Percentiles rank a stretch among this genome's conserved stretches.
phyloP scores from a whole-genome alignment of 495 filamentous ascomycete genomes.

The Tuber aestivum region DNA sequence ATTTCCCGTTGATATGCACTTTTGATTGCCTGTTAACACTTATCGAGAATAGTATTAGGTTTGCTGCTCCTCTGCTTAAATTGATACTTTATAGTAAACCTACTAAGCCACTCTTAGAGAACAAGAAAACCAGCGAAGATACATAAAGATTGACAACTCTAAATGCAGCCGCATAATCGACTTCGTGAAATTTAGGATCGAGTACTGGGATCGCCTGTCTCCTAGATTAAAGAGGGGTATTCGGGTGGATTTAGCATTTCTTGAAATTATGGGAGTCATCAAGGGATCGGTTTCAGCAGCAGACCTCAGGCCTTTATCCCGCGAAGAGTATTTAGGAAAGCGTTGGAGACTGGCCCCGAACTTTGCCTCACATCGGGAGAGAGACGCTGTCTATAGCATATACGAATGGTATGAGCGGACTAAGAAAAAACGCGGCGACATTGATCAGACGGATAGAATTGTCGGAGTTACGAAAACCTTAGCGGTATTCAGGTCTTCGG shows the following conservation, averaged over 20 bases:
- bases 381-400: too few relatives aligned
- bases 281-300: slow-evolving; percentile 41
- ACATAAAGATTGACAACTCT: too few relatives aligned
- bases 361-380: too few relatives aligned
- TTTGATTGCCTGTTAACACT: slow-evolving; percentile 45
- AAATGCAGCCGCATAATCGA: slow-evolving; percentile 34
- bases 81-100: not conserved
- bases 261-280: slow-evolving; percentile 49
- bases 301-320: too few relatives aligned
- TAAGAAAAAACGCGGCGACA: too few relatives aligned
- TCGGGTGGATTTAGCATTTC: slow-evolving; percentile 40
- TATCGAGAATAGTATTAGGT: slow-evolving; percentile 42
- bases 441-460: too few relatives aligned
- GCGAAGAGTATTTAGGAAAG: too few relatives aligned
- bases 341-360: too few relatives aligned
- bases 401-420: too few relatives aligned
- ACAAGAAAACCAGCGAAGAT: too few relatives aligned
- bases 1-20: slow-evolving; percentile 48
- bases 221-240: slow-evolving; percentile 21
- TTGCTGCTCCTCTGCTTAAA: not conserved
- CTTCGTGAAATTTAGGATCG: slow-evolving; percentile 43
- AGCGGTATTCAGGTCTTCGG: slow-evolving; percentile 9
- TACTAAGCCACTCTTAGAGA: not conserved
- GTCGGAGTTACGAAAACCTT: not conserved
- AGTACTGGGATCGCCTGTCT: slow-evolving; percentile 46